These are phyloP conservation scores for Phoma sp. DNA, from an alignment of 2,329 filamentous ascomycete genomes.

Conservation along the genomic window DNA sequence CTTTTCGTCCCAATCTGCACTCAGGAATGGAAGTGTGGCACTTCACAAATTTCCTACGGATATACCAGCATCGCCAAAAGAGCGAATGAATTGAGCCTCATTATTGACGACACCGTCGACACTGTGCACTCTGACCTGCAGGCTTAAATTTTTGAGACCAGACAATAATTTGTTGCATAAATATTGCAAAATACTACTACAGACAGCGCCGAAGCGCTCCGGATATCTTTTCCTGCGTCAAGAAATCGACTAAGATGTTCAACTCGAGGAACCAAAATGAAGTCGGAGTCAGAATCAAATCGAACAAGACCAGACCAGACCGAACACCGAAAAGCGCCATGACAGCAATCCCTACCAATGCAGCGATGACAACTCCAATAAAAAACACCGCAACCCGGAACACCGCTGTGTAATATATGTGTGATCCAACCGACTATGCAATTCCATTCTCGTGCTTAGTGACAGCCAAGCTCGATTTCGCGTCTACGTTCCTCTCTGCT, in stretches of 20 bases:
- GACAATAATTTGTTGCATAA: neutral
- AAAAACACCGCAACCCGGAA: constrained; percentile 16
- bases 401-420: constrained; percentile 12
- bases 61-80: neutral
- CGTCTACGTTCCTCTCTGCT: constrained; percentile 49
- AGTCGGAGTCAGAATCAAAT: no score
- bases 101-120: neutral
- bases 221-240: constrained; percentile 13
- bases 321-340: neutral
- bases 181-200: constrained; percentile 11
- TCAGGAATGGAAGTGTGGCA: no score
- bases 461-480: constrained; percentile 49
- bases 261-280: neutral
- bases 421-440: constrained; percentile 3
- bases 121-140: neutral
- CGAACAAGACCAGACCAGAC: no score
- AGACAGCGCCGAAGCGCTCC: constrained; percentile 15
- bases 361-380: constrained; percentile 7
- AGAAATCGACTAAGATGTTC: constrained; percentile 1
- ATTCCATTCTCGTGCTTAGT: constrained; percentile 3
- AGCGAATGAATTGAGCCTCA: neutral
- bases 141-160: neutral
- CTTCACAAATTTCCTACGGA: neutral
- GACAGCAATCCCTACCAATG: neutral
- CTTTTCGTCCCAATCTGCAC: no score